phyloP scores from a whole-genome alignment of 2,329 filamentous ascomycete species.

The Aspergillus latus region DNA sequence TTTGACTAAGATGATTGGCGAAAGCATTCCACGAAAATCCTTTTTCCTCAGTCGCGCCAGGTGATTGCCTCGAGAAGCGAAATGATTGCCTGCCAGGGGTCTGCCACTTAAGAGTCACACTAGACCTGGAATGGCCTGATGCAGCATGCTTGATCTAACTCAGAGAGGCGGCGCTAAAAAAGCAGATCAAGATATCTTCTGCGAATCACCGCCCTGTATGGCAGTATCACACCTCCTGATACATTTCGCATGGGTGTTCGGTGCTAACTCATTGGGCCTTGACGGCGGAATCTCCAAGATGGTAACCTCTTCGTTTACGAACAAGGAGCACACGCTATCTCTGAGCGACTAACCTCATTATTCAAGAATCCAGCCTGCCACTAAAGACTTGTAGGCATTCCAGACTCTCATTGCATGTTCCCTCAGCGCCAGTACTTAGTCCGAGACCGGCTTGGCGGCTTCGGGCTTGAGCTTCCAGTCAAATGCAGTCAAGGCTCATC shows the following conservation, averaged over 20 bases:
- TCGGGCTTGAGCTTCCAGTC: not conserved
- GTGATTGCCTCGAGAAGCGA: constrained; percentile 3
- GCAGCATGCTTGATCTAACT: constrained; percentile 9
- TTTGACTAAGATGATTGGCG: not conserved
- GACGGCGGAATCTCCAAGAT: constrained; percentile 6
- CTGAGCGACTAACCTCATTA: not conserved
- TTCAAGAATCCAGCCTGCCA: constrained; percentile 1
- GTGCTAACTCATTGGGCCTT: not conserved
- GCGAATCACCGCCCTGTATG: constrained; percentile 14
- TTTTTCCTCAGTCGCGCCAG: not conserved
- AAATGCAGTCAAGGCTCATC: not conserved
- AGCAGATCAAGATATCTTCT: constrained; percentile 15
- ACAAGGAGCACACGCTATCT: constrained; percentile 18
- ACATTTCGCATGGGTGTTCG: not conserved
- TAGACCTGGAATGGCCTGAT: constrained; percentile 9
- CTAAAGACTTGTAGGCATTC: constrained; percentile 1
- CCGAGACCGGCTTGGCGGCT: not conserved
- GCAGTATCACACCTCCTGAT: constrained; percentile 4
- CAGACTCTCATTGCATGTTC: constrained; percentile 1
- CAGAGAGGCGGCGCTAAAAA: constrained; percentile 13
- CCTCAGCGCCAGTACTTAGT: not conserved
- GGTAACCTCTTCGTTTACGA: not conserved
- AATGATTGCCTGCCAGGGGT: constrained; percentile 13
- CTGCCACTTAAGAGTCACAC: not conserved
- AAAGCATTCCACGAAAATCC: not conserved